Evolutionary conservation across 495 filamentous ascomycete genomes (phyloP), one percentile per base, ranked within the genome.

Genomic region (Aspergillus wentii): DNA sequence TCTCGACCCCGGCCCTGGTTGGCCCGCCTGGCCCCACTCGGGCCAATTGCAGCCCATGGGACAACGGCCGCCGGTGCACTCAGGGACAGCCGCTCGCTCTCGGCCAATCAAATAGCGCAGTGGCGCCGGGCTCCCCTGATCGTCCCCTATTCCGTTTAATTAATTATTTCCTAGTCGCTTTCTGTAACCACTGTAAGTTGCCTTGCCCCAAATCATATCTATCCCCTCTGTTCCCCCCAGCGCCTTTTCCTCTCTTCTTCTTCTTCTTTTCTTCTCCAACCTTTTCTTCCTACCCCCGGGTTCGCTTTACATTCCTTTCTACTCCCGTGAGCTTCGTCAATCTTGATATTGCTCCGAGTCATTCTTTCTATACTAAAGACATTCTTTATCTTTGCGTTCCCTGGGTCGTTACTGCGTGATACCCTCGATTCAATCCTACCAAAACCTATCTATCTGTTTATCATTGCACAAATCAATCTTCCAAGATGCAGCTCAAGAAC

Each of bases 401-500:
- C 17, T 15, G 21, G 39, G 39, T 7, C 14, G 30, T 34, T 18
- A 20, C n/a, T n/a, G n/a, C n/a, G 27, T 31, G 26, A 33, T 33
- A 30, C 17, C 30, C 17, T 29, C 26, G 41, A 27, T 35, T 26
- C 9, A 11, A 11, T 40, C 14, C 27, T n/a, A n/a, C n/a, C n/a
- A n/a, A n/a, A n/a, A n/a, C n/a, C n/a, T n/a, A n/a, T n/a, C n/a
- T n/a, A n/a, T n/a, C n/a, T n/a, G n/a, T 41, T 33, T 22, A 23
- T 30, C 15, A 23, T 33, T 39, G 37, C 44, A 35, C 33, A 35
- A 26, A 37, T 34, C 41, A 39, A 28, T 46, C 28, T 33, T 50
- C 43, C 52, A 57, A 37, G 16, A 71, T 71, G 66, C 59, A 63
- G 40, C 32, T 67, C 57, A 66, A 68, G 45, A 65, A 67, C 52